A percentile compares a stretch with the other conserved stretches of the same genome.
Conservation (phyloP, 2,329 filamentous ascomycete genomes). For the Fusarium sp. region DNA sequence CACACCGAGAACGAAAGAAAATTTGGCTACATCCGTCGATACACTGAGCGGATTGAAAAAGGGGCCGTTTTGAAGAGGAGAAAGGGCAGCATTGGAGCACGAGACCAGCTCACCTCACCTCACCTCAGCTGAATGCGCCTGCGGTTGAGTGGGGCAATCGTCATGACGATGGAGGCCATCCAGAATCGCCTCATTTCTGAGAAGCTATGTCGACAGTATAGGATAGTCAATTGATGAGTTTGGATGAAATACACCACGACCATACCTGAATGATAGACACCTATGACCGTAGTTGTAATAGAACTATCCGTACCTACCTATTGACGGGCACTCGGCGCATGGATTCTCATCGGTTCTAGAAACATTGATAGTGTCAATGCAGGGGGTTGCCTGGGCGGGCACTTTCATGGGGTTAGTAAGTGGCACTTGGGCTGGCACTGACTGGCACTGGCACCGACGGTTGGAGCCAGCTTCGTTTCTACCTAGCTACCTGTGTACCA, state of each 20-base stretch:
- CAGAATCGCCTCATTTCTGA: conserved; percentile 10
- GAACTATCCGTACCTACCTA: background rate
- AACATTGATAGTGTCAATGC: conserved; percentile 40
- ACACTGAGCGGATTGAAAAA: background rate
- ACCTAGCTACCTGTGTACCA: conserved; percentile 18
- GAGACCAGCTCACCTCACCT: conserved; percentile 35
- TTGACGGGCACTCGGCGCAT: conserved; percentile 10
- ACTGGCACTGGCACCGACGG: conserved; percentile 19
- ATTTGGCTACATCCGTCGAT: background rate
- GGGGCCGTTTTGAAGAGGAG: conserved; percentile 9
- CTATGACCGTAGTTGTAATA: background rate
- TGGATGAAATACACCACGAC: background rate
- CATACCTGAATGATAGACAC: background rate
- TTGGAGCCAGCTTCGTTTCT: conserved; percentile 29
- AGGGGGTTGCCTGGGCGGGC: conserved; percentile 40
- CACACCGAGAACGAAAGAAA: background rate
- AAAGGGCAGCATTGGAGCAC: conserved; percentile 33
- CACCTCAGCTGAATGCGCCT: conserved; percentile 33
- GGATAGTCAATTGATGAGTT: conserved; percentile 1
- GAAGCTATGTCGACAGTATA: conserved; percentile 3
- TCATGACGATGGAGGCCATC: conserved; percentile 30
- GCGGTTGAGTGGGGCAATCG: conserved; percentile 39
- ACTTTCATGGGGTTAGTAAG: conserved; percentile 1
- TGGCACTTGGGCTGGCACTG: conserved; percentile 25
- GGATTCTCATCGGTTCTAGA: conserved; percentile 47